Evolutionary conservation across 1,284 basidiomycete species (phyloP).

Genomic region (Ganoderma multipileum): DNA sequence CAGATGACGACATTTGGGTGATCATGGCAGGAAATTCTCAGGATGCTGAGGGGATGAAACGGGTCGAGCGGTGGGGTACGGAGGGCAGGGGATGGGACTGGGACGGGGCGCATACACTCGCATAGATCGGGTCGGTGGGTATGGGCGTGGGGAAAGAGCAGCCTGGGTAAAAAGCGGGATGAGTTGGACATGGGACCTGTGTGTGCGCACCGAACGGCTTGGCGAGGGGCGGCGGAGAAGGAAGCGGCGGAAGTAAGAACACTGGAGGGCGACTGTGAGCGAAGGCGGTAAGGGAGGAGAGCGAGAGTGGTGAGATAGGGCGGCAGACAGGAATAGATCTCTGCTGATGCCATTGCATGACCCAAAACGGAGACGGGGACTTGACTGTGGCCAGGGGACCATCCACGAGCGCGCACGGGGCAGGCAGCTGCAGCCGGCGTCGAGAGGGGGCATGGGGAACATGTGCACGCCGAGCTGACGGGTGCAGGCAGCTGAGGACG

Average conservation of each 20-base stretch:
- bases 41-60: neutral
- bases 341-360: neutral
- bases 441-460: neutral
- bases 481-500: neutral
- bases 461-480: neutral
- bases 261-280: slow-evolving; percentile 1
- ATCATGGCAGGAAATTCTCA: slow-evolving; percentile 6
- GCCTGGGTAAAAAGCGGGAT: neutral
- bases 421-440: neutral
- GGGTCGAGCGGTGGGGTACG: neutral
- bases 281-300: slow-evolving; percentile 17
- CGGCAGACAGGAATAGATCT: slow-evolving; percentile 24
- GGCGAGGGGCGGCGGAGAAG: slow-evolving; percentile 5
- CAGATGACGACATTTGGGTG: neutral
- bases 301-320: slow-evolving; percentile 19
- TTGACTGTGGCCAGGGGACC: slow-evolving; percentile 13
- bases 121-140: neutral
- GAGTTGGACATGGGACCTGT: slow-evolving; percentile 6
- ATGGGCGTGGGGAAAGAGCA: slow-evolving; percentile 20
- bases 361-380: slow-evolving; percentile 28
- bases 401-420: neutral
- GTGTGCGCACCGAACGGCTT: neutral
- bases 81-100: neutral
- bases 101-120: neutral
- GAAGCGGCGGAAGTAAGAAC: slow-evolving; percentile 25